Conservation (phyloP, 768 basidiomycete genomes). For the Lactifluus subvellereus region DNA sequence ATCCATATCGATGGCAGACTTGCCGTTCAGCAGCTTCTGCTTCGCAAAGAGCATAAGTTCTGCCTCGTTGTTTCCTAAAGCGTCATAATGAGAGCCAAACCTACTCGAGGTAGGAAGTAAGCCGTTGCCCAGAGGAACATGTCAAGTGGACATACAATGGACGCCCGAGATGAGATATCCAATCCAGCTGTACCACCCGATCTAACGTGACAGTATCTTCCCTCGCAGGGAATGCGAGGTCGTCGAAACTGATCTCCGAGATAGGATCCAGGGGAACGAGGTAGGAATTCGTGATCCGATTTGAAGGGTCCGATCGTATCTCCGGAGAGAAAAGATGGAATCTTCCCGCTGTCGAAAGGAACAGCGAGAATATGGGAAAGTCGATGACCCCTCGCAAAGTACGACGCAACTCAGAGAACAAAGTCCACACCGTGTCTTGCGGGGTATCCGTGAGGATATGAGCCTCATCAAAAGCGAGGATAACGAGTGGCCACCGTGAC, state of each 20-base stretch:
- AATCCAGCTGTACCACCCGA: no score
- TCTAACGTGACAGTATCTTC: no score
- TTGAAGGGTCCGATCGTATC: neutral
- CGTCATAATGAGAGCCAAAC: no score
- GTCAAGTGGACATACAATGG: no score
- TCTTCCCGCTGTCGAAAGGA: neutral
- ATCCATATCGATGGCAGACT: no score
- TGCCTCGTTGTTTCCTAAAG: no score
- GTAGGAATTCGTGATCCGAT: neutral
- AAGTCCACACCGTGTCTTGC: fast-evolving
- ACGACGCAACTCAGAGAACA: neutral
- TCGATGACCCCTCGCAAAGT: neutral
- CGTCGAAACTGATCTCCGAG: neutral
- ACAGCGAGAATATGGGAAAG: neutral
- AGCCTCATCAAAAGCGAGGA: neutral
- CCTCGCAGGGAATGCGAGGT: neutral
- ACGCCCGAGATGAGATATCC: no score
- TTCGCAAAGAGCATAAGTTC: no score
- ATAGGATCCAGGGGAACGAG: neutral
- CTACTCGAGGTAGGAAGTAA: no score
- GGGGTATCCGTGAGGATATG: neutral
- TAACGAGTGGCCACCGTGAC: no score
- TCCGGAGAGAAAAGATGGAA: neutral
- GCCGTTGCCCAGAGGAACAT: no score
- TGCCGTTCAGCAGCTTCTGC: neutral